Conservation (phyloP, 2,329 filamentous ascomycete genomes). For the Moelleriella libera region DNA sequence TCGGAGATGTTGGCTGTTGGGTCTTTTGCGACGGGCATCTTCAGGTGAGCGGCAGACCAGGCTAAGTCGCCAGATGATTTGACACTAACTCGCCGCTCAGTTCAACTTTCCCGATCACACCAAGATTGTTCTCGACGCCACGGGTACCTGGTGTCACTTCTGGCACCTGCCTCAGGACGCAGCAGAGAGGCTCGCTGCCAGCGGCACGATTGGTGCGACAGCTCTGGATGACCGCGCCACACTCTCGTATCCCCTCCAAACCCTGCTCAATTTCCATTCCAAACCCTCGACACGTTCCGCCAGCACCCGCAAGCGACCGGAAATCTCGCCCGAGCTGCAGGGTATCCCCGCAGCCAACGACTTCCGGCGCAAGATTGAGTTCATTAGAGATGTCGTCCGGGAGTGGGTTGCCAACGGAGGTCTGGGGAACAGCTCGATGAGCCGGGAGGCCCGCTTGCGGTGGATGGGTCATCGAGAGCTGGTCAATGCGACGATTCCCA, state of each 20-base stretch:
- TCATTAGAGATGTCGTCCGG: constrained; percentile 51
- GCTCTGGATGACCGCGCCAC: constrained; percentile 57
- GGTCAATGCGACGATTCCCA: constrained; percentile 31
- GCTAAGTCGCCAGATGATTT: background rate
- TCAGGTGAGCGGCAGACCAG: constrained; percentile 33
- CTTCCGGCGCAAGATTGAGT: constrained; percentile 60
- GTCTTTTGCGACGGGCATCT: constrained; percentile 68
- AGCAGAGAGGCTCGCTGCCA: constrained; percentile 47
- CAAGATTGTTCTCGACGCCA: constrained; percentile 64
- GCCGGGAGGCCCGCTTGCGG: constrained; percentile 35
- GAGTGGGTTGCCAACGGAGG: constrained; percentile 61
- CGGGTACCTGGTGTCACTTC: constrained; percentile 65
- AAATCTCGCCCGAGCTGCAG: constrained; percentile 46
- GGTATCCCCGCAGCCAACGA: constrained; percentile 58
- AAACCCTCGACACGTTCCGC: constrained; percentile 29
- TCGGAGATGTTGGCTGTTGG: constrained; percentile 72
- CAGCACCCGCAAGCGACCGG: constrained; percentile 39
- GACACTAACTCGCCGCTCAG: constrained; percentile 20
- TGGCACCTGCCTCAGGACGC: constrained; percentile 63
- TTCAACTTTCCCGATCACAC: constrained; percentile 86
- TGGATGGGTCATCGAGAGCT: constrained; percentile 47
- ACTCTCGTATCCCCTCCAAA: constrained; percentile 58
- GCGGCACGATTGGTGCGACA: constrained; percentile 55
- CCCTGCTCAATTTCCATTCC: constrained; percentile 53
- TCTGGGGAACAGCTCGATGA: constrained; percentile 52